phyloP scores from a whole-genome alignment of 257 asterid genomes.

The Solanum paucissectum region DNA sequence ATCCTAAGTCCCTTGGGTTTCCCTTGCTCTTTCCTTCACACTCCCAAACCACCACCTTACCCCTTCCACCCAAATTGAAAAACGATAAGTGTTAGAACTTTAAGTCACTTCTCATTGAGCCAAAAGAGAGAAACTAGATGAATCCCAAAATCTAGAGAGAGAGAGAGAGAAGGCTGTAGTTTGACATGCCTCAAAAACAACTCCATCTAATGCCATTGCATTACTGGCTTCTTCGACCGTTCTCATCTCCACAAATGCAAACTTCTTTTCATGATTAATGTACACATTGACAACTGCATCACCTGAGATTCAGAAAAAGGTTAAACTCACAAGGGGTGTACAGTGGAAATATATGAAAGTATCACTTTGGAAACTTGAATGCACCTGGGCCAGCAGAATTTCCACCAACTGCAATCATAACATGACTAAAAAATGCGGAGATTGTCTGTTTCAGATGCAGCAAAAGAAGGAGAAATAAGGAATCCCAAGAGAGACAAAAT shows the following conservation, averaged over 20 bases:
- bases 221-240: conserved; percentile 75
- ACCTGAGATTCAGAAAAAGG: conserved; percentile 35
- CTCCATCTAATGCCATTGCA: conserved; percentile 74
- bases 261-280: conserved; percentile 66
- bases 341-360: background rate
- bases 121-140: background rate
- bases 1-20: background rate
- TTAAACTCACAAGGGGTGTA: background rate
- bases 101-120: background rate
- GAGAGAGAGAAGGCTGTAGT: background rate
- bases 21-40: background rate
- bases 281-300: conserved; percentile 97
- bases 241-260: conserved; percentile 81
- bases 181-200: conserved; percentile 47
- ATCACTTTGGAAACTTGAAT: background rate
- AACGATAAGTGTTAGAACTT: background rate
- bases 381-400: conserved; percentile 98
- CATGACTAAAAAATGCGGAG: conserved; percentile 86
- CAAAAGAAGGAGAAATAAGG: background rate
- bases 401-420: conserved; percentile 94
- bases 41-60: background rate
- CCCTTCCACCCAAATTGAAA: background rate
- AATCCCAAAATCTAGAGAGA: background rate
- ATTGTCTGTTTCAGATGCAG: conserved; percentile 48
- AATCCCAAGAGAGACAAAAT: background rate